Evolutionary conservation across 768 basidiomycete species (phyloP), one percentile per base, ranked within the genome.

Genomic region (Boletus patriciae): DNA sequence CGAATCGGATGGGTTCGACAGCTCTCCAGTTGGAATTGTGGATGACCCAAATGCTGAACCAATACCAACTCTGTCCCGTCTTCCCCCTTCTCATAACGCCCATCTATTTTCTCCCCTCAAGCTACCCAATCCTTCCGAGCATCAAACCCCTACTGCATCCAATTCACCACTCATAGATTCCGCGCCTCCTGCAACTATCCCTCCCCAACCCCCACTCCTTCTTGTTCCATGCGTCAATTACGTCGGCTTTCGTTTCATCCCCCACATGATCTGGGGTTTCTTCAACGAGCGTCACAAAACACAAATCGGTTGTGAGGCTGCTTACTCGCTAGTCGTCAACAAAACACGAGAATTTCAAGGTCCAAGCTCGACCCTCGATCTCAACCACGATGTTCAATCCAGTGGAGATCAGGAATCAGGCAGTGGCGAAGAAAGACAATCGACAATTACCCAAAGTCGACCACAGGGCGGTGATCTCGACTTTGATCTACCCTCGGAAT

Each of bases 271-370:
- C 46, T 88, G 85, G 84, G 90, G 86, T 60, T 94, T 94, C 73
- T 98, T 97, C 77, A 94, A 93, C 69, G 87, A 90, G 68, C 85
- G 94, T 9, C 76, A 84, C 46, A 85, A 89, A 66, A 92, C 93
- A n/a, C 81, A 74, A 7, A 72, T 82, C 13, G 96, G 96, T 33
- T 87, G 90, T 11, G 86, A 95, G 62, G 88, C 88, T 12, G 94
- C 88, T 0, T 89, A 91, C 68, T 76, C 78, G 45, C 77, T 98
- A 54, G 80, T 97, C 61, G 77, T 80, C 71, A 77, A 76, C 7
- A 64, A 78, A 45, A 84, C 82, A 3, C 83, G 94, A 13, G 83
- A 86, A 1, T 78, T 95, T 49, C 66, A 74, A 19, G 71, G 80
- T 5, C 74, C 72, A 23, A 25, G 38, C 43, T 52, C 43, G 16